Evolutionary conservation across 345 rosid genomes (phyloP).

Genomic region (Nasturtium officinale): DNA sequence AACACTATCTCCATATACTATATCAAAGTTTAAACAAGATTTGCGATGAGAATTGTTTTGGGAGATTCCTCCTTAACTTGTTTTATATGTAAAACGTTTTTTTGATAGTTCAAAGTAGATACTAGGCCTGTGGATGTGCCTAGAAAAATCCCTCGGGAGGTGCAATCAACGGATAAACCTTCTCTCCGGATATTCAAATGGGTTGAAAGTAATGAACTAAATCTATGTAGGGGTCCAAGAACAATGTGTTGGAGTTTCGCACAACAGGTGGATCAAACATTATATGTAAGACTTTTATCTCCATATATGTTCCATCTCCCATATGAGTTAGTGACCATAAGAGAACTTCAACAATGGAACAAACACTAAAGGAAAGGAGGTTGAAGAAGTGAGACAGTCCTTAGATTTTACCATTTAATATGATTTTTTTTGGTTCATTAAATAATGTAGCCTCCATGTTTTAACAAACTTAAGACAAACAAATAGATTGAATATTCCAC

Average conservation of each 20-base stretch:
- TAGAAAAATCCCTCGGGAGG: no score
- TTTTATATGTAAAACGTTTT: no score
- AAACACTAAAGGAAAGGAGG: neutral
- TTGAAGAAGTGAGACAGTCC: neutral
- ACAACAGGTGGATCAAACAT: no score
- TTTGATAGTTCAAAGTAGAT: no score
- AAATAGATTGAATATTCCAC: neutral
- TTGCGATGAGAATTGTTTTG: neutral
- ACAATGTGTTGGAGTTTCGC: no score
- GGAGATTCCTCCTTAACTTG: neutral
- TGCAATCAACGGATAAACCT: no score
- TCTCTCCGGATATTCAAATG: no score
- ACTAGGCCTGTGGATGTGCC: no score
- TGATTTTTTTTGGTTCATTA: neutral
- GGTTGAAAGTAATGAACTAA: no score
- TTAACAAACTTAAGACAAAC: neutral
- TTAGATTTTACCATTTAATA: neutral
- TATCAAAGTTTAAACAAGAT: no score
- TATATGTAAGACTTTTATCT: neutral
- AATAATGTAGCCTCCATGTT: neutral
- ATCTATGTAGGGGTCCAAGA: no score
- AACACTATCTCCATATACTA: no score
- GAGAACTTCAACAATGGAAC: neutral
- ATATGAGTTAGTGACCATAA: neutral
- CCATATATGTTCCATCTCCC: neutral